Conservation (phyloP, 192 early-diverging fungal genomes). For the Backusella mclennaniae region DNA sequence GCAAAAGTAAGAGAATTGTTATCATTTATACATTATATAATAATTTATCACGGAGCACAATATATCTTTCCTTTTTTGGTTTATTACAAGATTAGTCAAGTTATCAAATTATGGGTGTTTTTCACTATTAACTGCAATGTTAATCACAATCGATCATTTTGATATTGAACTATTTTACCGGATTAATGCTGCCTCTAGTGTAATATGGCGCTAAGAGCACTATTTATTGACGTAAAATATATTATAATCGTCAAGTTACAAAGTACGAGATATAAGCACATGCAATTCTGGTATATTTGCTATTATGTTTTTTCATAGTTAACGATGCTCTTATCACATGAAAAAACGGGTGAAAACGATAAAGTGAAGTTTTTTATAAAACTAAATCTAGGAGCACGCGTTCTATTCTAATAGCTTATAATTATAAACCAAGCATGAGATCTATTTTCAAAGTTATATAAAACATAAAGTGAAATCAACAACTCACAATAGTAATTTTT, state of each 20-base stretch:
- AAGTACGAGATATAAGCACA: background rate
- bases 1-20: background rate
- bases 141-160: background rate
- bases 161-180: background rate
- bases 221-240: background rate
- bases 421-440: background rate
- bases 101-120: background rate
- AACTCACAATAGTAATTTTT: background rate
- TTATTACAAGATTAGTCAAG: slow-evolving; percentile 7
- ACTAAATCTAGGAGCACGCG: background rate
- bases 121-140: background rate
- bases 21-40: background rate
- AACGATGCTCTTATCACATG: background rate
- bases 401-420: background rate
- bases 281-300: background rate
- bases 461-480: background rate
- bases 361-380: background rate
- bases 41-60: background rate
- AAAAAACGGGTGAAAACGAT: background rate
- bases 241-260: background rate
- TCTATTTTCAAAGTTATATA: background rate
- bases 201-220: background rate
- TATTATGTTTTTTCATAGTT: background rate
- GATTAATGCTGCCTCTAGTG: background rate
- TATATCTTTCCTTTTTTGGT: background rate